A percentile compares a stretch with the other conserved stretches of the same genome.
Conservation (phyloP, 495 filamentous ascomycete genomes). For the Penicillium cinerascens region DNA sequence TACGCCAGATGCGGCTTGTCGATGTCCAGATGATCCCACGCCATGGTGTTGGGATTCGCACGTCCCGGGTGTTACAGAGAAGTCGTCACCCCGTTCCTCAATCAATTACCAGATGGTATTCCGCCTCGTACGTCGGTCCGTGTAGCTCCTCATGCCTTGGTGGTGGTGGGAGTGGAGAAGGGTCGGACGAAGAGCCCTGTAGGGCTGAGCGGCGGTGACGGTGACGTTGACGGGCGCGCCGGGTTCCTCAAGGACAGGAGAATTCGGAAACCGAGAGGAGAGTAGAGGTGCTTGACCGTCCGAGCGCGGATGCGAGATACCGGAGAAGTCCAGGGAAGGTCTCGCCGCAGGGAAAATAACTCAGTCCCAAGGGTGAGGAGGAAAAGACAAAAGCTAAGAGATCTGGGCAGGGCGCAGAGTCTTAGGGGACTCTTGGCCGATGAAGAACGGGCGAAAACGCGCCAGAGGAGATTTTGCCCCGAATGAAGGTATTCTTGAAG, state of each 20-base stretch:
- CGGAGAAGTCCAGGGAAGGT: not conserved
- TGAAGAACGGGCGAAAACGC: slow-evolving; percentile 14
- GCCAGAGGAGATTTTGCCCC: slow-evolving; percentile 20
- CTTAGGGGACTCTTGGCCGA: slow-evolving; percentile 24
- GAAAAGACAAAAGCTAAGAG: slow-evolving; percentile 20
- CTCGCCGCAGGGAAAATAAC: not conserved
- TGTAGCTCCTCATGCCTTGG: slow-evolving; percentile 33
- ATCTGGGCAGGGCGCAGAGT: slow-evolving; percentile 17
- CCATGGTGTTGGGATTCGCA: slow-evolving; percentile 54
- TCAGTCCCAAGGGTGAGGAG: not conserved
- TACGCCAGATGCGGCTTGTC: slow-evolving; percentile 97
- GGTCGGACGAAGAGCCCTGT: slow-evolving; percentile 17
- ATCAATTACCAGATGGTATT: slow-evolving; percentile 24
- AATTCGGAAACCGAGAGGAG: not conserved
- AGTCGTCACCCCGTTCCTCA: not conserved
- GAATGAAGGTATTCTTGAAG: slow-evolving; percentile 14
- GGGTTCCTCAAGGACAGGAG: not conserved
- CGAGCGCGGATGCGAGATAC: slow-evolving; percentile 3
- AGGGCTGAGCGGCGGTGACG: slow-evolving; percentile 13
- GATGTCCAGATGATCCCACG: slow-evolving; percentile 87
- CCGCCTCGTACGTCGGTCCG: slow-evolving; percentile 20
- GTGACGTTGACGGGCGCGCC: not conserved
- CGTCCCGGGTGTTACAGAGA: no score
- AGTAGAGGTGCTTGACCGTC: not conserved
- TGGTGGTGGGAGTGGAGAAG: slow-evolving; percentile 4